Evolutionary conservation across 2,329 filamentous ascomycete species (phyloP).

Genomic region (Hymenoscyphus albidus): DNA sequence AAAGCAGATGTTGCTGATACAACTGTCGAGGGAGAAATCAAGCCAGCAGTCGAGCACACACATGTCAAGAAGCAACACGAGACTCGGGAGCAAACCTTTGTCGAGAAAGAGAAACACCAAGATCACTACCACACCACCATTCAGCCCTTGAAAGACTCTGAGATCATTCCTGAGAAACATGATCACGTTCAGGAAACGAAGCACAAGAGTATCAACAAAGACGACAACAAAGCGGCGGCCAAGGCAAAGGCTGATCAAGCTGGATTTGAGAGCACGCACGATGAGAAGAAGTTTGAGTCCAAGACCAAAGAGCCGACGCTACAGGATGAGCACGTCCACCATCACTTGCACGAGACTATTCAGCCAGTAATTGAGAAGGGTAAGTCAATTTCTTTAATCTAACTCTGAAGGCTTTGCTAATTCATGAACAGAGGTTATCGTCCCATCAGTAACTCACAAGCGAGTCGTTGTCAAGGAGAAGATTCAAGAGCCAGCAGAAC

Average conservation of each 20-base stretch:
- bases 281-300: conserved; percentile 31
- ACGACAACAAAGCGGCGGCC: not conserved
- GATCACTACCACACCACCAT: conserved; percentile 67
- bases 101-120: conserved; percentile 66
- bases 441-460: conserved; percentile 64
- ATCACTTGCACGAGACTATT: conserved; percentile 45
- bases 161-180: not conserved
- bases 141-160: conserved; percentile 51
- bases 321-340: conserved; percentile 59
- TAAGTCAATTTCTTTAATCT: conserved; percentile 2
- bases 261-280: conserved; percentile 47
- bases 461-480: conserved; percentile 49
- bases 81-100: conserved; percentile 50
- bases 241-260: conserved; percentile 41
- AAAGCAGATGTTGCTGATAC: conserved; percentile 13
- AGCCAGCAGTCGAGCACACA: conserved; percentile 22
- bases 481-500: conserved; percentile 52
- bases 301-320: conserved; percentile 46
- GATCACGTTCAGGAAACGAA: not conserved
- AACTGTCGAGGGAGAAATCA: conserved; percentile 17
- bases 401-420: not conserved
- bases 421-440: conserved; percentile 22
- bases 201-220: not conserved
- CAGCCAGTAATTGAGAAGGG: conserved; percentile 64
- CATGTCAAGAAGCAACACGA: conserved; percentile 46